Evolutionary conservation across 768 basidiomycete species (phyloP).

Genomic region (Lentinula lateritia): DNA sequence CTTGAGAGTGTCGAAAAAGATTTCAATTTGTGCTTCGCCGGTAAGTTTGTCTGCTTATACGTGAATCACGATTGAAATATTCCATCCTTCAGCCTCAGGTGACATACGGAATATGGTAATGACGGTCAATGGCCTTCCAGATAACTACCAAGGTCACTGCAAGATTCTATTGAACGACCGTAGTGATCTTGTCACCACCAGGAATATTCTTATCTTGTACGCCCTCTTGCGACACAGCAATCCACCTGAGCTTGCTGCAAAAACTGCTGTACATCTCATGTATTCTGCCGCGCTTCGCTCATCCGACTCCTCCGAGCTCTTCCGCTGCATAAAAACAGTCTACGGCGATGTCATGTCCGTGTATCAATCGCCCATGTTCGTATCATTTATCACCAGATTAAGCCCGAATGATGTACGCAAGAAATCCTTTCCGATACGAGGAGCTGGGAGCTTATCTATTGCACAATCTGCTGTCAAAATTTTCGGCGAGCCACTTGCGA

Average conservation of each 20-base stretch:
- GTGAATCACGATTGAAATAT: background rate
- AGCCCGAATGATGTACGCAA: constrained; percentile 15
- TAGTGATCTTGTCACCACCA: constrained; percentile 21
- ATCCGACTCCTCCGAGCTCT: constrained; percentile 20
- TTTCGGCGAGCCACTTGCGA: constrained; percentile 12
- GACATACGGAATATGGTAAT: constrained; percentile 39
- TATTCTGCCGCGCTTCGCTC: constrained; percentile 38
- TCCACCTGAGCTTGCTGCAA: constrained; percentile 24
- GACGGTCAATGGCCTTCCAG: constrained; percentile 37
- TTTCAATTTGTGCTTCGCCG: constrained; percentile 20
- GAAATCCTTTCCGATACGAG: background rate
- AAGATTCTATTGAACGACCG: constrained; percentile 38
- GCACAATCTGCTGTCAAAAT: constrained; percentile 7
- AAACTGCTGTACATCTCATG: constrained; percentile 43
- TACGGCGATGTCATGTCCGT: background rate
- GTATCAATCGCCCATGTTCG: background rate
- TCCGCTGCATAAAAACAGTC: background rate
- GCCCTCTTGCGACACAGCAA: constrained; percentile 32
- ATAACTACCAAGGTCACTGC: constrained; percentile 32
- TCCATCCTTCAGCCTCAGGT: constrained; percentile 34
- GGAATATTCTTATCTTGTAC: constrained; percentile 37
- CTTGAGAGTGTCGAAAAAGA: constrained; percentile 13
- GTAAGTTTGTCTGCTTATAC: constrained; percentile 9
- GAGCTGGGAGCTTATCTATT: constrained; percentile 7
- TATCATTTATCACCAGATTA: background rate